Percentiles rank a stretch among this genome's conserved stretches.
Conservation (phyloP, 805 yeast species). For the Cyberlindnera subsufficiens region DNA sequence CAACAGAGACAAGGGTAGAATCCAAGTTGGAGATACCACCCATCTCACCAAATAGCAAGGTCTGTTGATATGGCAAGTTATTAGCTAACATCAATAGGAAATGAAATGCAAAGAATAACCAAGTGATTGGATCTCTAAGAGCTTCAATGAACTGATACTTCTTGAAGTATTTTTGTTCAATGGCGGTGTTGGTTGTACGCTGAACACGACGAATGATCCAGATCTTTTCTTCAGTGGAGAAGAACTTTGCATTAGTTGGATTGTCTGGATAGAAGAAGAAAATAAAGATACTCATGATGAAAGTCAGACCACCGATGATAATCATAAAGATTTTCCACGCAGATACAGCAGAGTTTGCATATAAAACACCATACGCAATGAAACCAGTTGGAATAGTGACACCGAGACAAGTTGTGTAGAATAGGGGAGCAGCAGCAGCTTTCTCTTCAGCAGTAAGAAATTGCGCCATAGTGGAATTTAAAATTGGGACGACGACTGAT, state of each 20-base stretch:
- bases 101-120: conserved; percentile 26
- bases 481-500: conserved; percentile 35
- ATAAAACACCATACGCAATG: conserved; percentile 35
- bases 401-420: conserved; percentile 46
- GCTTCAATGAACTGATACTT: conserved; percentile 37
- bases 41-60: conserved; percentile 39
- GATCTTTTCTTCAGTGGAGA: conserved; percentile 43
- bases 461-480: conserved; percentile 44
- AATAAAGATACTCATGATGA: conserved; percentile 30
- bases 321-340: conserved; percentile 52
- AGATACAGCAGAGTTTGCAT: conserved; percentile 22
- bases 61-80: conserved; percentile 48
- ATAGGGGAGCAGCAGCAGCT: conserved; percentile 47
- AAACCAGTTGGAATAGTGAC: conserved; percentile 49
- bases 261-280: conserved; percentile 45
- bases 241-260: conserved; percentile 45
- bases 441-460: conserved; percentile 43
- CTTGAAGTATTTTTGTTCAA: conserved; percentile 39
- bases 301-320: conserved; percentile 50
- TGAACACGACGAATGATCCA: conserved; percentile 41
- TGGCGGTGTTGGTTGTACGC: conserved; percentile 30
- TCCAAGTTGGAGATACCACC: conserved; percentile 38
- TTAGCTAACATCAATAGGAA: conserved; percentile 47
- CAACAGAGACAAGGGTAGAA: conserved; percentile 49
- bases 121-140: conserved; percentile 35